A percentile compares a stretch with the other conserved stretches of the same genome.
Evolutionary conservation across 2,329 filamentous ascomycete genomes (phyloP).

Genomic region (Monosporascus sp.): DNA sequence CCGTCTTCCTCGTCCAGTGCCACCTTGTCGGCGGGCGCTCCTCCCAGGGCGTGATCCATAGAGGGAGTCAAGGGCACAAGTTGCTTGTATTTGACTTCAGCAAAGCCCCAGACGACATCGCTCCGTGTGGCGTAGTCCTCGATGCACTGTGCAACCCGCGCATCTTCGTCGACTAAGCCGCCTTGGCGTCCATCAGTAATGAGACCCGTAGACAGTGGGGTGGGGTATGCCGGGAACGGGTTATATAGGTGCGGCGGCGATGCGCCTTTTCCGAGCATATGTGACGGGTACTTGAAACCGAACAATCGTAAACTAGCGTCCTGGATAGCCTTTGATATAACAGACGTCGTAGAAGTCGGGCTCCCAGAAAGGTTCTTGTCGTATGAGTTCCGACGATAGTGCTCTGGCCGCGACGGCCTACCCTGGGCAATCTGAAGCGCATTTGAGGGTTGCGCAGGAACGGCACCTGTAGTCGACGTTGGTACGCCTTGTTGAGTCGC

Average conservation of each 20-base stretch:
- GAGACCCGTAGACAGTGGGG: slow-evolving; percentile 56
- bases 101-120: slow-evolving; percentile 95
- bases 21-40: slow-evolving; percentile 50
- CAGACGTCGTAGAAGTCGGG: slow-evolving; percentile 72
- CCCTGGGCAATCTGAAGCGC: slow-evolving; percentile 71
- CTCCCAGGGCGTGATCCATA: slow-evolving; percentile 64
- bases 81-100: slow-evolving; percentile 97
- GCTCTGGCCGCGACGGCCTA: slow-evolving; percentile 56
- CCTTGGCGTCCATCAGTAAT: slow-evolving; percentile 62
- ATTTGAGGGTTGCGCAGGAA: slow-evolving; percentile 61
- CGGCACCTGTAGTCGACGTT: slow-evolving; percentile 63
- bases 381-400: slow-evolving; percentile 74
- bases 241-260: slow-evolving; percentile 74
- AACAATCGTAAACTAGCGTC: slow-evolving; percentile 78
- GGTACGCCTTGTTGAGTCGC: slow-evolving; percentile 73
- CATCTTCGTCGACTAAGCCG: slow-evolving; percentile 70
- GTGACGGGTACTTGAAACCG: slow-evolving; percentile 64
- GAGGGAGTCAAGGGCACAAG: slow-evolving; percentile 85
- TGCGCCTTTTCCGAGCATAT: slow-evolving; percentile 54
- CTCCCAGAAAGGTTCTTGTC: slow-evolving; percentile 69
- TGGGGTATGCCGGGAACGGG: slow-evolving; percentile 80
- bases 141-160: slow-evolving; percentile 70
- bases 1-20: slow-evolving; percentile 64
- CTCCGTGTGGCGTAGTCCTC: slow-evolving; percentile 91
- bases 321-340: slow-evolving; percentile 90